phyloP scores from a whole-genome alignment of 176 grass and related monocot species.

The Ensete ventricosum region DNA sequence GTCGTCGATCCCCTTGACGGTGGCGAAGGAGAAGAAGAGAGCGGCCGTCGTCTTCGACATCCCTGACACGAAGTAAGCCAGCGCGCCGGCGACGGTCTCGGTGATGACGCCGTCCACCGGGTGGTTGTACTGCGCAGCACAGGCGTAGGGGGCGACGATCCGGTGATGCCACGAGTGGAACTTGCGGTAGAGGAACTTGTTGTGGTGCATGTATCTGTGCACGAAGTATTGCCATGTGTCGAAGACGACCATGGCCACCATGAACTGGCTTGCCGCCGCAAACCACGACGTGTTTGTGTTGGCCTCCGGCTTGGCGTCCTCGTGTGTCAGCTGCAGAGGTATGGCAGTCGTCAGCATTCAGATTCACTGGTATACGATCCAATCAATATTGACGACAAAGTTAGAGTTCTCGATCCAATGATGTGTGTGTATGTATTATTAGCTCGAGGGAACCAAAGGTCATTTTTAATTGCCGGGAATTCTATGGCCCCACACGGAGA shows the following conservation, averaged over 20 bases:
- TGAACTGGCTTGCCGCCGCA: slow-evolving; percentile 25
- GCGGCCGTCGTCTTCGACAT: slow-evolving; percentile 14
- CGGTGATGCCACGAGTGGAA: slow-evolving; percentile 75
- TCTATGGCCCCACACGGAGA: too few species aligned
- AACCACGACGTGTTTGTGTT: background rate
- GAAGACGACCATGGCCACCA: slow-evolving; percentile 41
- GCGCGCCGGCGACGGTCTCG: slow-evolving; percentile 38
- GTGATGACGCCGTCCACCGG: slow-evolving; percentile 48
- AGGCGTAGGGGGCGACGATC: slow-evolving; percentile 47
- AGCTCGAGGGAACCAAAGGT: too few species aligned
- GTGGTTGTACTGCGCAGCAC: slow-evolving; percentile 58
- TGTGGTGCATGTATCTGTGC: slow-evolving; percentile 54
- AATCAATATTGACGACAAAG: too few species aligned
- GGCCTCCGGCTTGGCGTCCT: background rate
- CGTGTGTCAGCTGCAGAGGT: background rate
- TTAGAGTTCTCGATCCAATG: too few species aligned
- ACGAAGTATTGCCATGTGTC: slow-evolving; percentile 57
- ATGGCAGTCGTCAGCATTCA: too few species aligned
- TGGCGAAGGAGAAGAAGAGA: slow-evolving; percentile 40
- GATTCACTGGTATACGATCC: too few species aligned
- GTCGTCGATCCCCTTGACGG: slow-evolving; percentile 55
- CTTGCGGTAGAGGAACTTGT: slow-evolving; percentile 32
- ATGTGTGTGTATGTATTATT: too few species aligned
- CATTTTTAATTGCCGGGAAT: too few species aligned
- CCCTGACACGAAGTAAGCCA: slow-evolving; percentile 36